Conservation (phyloP, 1,139 yeast species). For the Sporopachydermia cereana region DNA sequence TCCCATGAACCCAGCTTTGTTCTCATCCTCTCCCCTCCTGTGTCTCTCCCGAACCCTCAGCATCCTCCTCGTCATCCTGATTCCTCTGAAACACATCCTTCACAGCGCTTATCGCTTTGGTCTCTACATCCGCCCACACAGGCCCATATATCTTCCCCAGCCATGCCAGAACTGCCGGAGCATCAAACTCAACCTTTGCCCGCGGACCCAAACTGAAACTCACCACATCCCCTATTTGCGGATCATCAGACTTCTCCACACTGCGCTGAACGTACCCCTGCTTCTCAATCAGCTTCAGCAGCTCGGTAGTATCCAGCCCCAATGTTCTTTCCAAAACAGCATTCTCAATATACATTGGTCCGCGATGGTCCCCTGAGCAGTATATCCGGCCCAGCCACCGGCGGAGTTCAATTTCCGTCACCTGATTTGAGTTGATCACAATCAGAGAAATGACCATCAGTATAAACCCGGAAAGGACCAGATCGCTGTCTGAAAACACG, state of each 20-base stretch:
- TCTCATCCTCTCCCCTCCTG: too few relatives aligned
- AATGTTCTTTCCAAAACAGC: constrained; percentile 1
- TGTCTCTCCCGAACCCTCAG: too few relatives aligned
- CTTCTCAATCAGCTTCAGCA: not conserved
- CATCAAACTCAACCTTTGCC: constrained; percentile 1
- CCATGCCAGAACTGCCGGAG: not conserved
- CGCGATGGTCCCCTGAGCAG: constrained; percentile 5
- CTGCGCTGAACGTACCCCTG: not conserved
- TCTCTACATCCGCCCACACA: constrained; percentile 1
- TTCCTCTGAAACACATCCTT: constrained; percentile 24
- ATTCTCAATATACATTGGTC: not conserved
- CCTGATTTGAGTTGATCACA: constrained; percentile 1
- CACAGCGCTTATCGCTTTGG: constrained; percentile 13
- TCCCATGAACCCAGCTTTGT: too few relatives aligned
- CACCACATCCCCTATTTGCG: not conserved
- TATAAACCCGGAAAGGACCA: constrained; percentile 1
- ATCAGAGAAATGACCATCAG: not conserved
- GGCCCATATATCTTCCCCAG: constrained; percentile 1
- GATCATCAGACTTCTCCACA: constrained; percentile 6
- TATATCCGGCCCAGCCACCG: not conserved
- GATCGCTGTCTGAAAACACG: not conserved
- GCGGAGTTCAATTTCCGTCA: constrained; percentile 1
- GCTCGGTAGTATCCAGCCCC: not conserved
- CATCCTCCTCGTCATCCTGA: constrained; percentile 18
- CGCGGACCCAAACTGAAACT: not conserved